Evolutionary conservation across 805 yeast genomes (phyloP).

Genomic region (Candida yuanshanica): DNA sequence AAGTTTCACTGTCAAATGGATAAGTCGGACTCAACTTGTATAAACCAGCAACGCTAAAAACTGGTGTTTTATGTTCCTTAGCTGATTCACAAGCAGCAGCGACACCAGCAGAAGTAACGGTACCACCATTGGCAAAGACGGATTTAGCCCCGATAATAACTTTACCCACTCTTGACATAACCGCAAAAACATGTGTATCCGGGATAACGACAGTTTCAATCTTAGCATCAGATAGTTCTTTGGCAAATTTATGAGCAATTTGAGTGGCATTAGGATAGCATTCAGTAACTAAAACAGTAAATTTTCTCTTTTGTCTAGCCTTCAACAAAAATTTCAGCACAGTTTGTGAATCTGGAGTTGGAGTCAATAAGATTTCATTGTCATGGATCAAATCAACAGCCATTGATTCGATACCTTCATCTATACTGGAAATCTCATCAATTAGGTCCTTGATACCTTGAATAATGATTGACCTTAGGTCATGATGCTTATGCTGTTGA

Average conservation of each 20-base stretch:
- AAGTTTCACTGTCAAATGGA: conserved; percentile 72
- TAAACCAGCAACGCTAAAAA: conserved; percentile 89
- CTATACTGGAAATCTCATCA: conserved; percentile 85
- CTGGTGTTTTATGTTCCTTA: conserved; percentile 92
- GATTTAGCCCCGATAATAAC: conserved; percentile 90
- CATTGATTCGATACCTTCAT: conserved; percentile 87
- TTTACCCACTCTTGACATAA: conserved; percentile 96
- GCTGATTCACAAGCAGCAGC: conserved; percentile 95
- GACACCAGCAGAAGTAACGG: conserved; percentile 84
- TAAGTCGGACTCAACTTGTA: conserved; percentile 90
- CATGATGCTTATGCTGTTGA: conserved; percentile 34
- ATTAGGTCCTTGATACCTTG: conserved; percentile 90
- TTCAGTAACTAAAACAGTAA: conserved; percentile 89
- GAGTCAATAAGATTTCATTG: conserved; percentile 76
- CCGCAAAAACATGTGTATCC: conserved; percentile 87
- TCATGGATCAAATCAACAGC: conserved; percentile 93
- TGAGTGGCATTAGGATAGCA: conserved; percentile 84
- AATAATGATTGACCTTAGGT: conserved; percentile 77
- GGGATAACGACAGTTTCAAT: conserved; percentile 90
- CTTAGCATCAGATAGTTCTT: conserved; percentile 72
- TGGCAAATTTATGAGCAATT: conserved; percentile 73
- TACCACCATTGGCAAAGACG: conserved; percentile 95
- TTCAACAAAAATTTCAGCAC: conserved; percentile 80
- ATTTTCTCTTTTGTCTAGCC: conserved; percentile 85
- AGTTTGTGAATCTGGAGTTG: conserved; percentile 91